Conservation (phyloP, 768 basidiomycete genomes). For the Mrakia frigida region DNA sequence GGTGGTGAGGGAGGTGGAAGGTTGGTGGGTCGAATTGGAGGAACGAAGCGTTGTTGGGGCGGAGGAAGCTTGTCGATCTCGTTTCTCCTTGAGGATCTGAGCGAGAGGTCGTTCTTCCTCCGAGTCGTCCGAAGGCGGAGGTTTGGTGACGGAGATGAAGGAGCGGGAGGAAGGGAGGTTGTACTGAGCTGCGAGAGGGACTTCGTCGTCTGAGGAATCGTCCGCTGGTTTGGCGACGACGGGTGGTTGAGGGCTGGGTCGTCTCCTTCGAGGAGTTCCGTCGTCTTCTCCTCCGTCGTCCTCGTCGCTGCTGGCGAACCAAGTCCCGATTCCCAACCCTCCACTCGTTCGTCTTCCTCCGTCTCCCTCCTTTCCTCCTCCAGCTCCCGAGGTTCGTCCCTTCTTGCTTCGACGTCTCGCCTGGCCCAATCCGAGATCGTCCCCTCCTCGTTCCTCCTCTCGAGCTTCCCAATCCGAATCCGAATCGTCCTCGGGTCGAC, state of each 20-base stretch:
- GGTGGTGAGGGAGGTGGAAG: neutral
- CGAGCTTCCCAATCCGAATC: neutral
- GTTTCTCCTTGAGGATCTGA: constrained; percentile 10
- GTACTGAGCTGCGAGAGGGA: constrained; percentile 18
- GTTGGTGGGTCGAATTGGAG: neutral
- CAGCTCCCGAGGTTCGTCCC: neutral
- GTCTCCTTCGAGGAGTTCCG: neutral
- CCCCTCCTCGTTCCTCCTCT: neutral
- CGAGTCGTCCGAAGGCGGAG: neutral
- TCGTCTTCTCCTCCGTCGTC: constrained; percentile 10
- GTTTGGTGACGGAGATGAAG: neutral
- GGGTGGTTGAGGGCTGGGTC: neutral
- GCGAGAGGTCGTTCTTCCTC: constrained; percentile 15
- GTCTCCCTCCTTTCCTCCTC: neutral
- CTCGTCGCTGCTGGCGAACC: constrained; percentile 23
- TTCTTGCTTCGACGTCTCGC: neutral
- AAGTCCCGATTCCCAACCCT: constrained; percentile 13
- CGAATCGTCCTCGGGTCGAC: constrained; percentile 1
- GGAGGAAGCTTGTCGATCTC: neutral
- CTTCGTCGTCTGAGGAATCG: constrained; percentile 24
- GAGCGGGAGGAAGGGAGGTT: neutral
- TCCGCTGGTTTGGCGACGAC: neutral
- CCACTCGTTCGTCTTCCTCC: neutral
- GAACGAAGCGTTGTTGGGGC: neutral
- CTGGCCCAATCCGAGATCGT: neutral